Conservation (phyloP, 441 rosid genomes). For the Erodium chrysanthum region DNA sequence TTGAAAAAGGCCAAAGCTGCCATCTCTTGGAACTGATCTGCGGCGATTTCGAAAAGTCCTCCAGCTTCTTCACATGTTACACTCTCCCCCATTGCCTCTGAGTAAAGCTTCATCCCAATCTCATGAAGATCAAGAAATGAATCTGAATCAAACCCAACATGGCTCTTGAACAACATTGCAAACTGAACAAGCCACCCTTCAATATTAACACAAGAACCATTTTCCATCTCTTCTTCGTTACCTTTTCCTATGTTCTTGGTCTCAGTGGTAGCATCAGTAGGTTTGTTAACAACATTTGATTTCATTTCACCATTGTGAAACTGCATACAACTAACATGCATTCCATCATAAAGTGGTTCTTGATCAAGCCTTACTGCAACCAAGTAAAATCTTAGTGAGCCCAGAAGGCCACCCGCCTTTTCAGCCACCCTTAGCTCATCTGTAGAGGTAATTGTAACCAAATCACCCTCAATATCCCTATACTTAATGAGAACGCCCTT, state of each 20-base stretch:
- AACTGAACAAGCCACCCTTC: slow-evolving; percentile 85
- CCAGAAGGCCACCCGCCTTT: slow-evolving; percentile 41
- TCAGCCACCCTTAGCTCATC: slow-evolving; percentile 75
- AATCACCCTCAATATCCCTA: slow-evolving; percentile 27
- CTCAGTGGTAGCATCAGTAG: slow-evolving; percentile 17
- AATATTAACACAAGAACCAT: slow-evolving; percentile 28
- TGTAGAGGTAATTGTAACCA: slow-evolving; percentile 60
- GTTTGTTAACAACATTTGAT: not conserved
- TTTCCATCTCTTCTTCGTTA: slow-evolving; percentile 29
- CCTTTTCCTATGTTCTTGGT: slow-evolving; percentile 34
- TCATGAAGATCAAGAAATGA: slow-evolving; percentile 82
- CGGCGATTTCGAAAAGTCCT: slow-evolving; percentile 64
- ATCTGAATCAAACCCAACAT: slow-evolving; percentile 92
- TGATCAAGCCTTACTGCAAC: slow-evolving; percentile 61
- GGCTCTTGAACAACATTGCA: slow-evolving; percentile 77
- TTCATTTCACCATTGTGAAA: not conserved
- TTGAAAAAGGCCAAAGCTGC: slow-evolving; percentile 84
- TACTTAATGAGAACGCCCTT: slow-evolving; percentile 69
- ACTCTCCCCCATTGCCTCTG: slow-evolving; percentile 86
- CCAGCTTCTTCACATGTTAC: slow-evolving; percentile 83
- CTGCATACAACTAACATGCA: slow-evolving; percentile 9
- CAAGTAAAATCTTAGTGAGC: slow-evolving; percentile 59
- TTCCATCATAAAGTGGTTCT: slow-evolving; percentile 65
- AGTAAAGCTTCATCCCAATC: slow-evolving; percentile 80
- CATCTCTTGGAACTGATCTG: slow-evolving; percentile 94